Conservation (phyloP, 2,329 filamentous ascomycete species). For the Amylocarpus encephaloides region DNA sequence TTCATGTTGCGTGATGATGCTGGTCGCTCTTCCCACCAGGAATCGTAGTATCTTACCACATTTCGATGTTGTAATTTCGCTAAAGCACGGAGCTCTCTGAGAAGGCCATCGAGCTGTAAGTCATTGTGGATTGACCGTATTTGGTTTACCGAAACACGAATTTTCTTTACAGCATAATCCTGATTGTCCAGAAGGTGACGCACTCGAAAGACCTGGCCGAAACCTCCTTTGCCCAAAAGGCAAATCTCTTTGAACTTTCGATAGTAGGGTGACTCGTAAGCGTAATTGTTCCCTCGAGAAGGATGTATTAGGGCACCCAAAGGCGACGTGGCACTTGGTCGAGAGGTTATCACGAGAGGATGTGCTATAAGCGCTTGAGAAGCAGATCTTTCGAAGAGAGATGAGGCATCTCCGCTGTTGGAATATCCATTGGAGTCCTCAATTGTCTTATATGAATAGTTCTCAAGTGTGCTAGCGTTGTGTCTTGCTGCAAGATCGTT, state of each 20-base stretch:
- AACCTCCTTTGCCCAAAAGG: constrained; percentile 58
- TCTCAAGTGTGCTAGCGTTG: neutral
- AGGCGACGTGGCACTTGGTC: constrained; percentile 1
- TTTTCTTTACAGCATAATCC: constrained; percentile 61
- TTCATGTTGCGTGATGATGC: neutral
- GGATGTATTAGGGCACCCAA: constrained; percentile 3
- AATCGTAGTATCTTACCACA: constrained; percentile 59
- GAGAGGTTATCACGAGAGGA: neutral
- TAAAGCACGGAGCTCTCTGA: constrained; percentile 45
- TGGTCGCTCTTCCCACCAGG: constrained; percentile 51
- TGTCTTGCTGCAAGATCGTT: constrained; percentile 18
- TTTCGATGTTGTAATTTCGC: constrained; percentile 58
- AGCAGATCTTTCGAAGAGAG: constrained; percentile 8
- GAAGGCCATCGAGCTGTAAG: constrained; percentile 34
- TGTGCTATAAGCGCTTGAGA: constrained; percentile 6
- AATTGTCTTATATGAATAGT: constrained; percentile 6
- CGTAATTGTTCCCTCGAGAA: neutral
- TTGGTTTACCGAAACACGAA: constrained; percentile 42
- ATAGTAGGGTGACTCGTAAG: constrained; percentile 23
- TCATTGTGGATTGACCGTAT: constrained; percentile 35
- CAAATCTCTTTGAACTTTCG: constrained; percentile 44
- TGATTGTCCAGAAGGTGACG: constrained; percentile 54
- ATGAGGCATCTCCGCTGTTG: constrained; percentile 3
- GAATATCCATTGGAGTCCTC: constrained; percentile 1
- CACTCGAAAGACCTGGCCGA: constrained; percentile 57